Evolutionary conservation across 2,329 filamentous ascomycete species (phyloP).

Genomic region (Diaporthe sp.): DNA sequence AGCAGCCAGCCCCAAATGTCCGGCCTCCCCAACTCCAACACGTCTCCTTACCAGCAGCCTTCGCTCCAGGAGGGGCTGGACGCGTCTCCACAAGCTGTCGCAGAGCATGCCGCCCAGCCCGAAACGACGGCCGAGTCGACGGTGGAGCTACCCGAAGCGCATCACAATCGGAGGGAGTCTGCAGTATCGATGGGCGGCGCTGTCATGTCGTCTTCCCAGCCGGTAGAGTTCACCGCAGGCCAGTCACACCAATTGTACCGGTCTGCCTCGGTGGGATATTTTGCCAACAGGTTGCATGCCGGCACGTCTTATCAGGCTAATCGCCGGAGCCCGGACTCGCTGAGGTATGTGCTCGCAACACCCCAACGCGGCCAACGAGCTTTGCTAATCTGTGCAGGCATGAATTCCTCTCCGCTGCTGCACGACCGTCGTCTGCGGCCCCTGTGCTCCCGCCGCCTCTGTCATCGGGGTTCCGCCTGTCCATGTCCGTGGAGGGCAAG

Average conservation of each 20-base stretch:
- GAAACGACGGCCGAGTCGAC: slow-evolving; percentile 31
- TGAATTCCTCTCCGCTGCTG: slow-evolving; percentile 60
- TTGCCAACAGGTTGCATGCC: slow-evolving; percentile 71
- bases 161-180: slow-evolving; percentile 31
- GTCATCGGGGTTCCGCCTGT: slow-evolving; percentile 78
- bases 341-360: slow-evolving; percentile 56
- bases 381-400: slow-evolving; percentile 51
- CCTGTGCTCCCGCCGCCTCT: slow-evolving; percentile 56
- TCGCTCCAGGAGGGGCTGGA: slow-evolving; percentile 23
- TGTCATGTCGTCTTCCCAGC: slow-evolving; percentile 45
- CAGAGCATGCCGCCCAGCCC: slow-evolving; percentile 24
- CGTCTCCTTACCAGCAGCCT: slow-evolving; percentile 33
- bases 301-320: slow-evolving; percentile 66
- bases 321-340: slow-evolving; percentile 58
- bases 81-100: slow-evolving; percentile 33
- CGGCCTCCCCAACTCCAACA: slow-evolving; percentile 30
- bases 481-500: slow-evolving; percentile 89
- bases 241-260: slow-evolving; percentile 39
- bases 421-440: slow-evolving; percentile 58
- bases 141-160: slow-evolving; percentile 14
- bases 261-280: slow-evolving; percentile 62
- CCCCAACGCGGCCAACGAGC: neutral
- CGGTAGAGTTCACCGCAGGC: slow-evolving; percentile 44
- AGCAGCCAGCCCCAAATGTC: slow-evolving; percentile 39
- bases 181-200: slow-evolving; percentile 29